phyloP scores from a whole-genome alignment of 768 basidiomycete species.

The Termitomyces sp. region DNA sequence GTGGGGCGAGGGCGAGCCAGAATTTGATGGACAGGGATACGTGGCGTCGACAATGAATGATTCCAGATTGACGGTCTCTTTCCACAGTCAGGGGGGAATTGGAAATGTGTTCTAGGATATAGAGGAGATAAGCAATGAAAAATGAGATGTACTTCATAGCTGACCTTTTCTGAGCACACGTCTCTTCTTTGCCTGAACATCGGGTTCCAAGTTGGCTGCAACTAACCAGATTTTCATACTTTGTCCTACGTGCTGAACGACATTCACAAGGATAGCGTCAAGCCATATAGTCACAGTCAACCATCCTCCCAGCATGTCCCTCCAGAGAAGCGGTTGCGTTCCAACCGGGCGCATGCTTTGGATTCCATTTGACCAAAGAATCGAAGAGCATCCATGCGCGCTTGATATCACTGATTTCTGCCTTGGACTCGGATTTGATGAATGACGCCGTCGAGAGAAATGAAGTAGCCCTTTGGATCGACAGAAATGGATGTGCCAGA shows the following conservation, averaged over 20 bases:
- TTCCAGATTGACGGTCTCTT: constrained; percentile 97
- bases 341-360: constrained; percentile 98
- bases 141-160: constrained; percentile 8
- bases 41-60: constrained; percentile 83
- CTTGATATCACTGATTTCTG: constrained; percentile 98
- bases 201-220: constrained; percentile 86
- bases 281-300: constrained; percentile 94
- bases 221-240: constrained; percentile 97
- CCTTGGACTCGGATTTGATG: constrained; percentile 89
- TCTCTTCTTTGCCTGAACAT: constrained; percentile 82
- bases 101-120: constrained; percentile 79
- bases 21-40: constrained; percentile 91
- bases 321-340: constrained; percentile 96
- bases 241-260: constrained; percentile 91
- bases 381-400: constrained; percentile 95
- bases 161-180: constrained; percentile 88
- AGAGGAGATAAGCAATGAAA: constrained; percentile 1
- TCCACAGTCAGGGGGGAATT: constrained; percentile 98
- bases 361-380: constrained; percentile 94
- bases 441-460: constrained; percentile 87
- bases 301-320: constrained; percentile 96
- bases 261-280: constrained; percentile 91
- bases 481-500: constrained; percentile 84
- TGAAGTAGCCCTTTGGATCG: constrained; percentile 98
- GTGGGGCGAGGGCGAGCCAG: constrained; percentile 96